phyloP scores from a whole-genome alignment of 2,329 filamentous ascomycete species.

The Penicillium crustosum region DNA sequence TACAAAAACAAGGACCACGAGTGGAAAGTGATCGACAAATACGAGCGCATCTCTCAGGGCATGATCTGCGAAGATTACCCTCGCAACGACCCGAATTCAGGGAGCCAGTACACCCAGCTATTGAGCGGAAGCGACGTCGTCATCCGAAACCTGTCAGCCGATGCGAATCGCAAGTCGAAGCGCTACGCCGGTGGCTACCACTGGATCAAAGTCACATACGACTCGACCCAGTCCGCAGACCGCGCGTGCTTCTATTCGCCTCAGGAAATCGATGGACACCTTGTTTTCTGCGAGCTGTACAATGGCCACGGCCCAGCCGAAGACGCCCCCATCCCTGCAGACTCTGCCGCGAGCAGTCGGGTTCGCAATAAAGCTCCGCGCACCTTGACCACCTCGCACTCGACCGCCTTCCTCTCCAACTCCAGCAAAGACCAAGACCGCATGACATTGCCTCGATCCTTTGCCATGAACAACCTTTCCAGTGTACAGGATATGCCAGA shows the following conservation, averaged over 20 bases:
- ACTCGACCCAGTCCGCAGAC: slow-evolving; percentile 69
- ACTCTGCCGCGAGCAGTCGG: slow-evolving; percentile 28
- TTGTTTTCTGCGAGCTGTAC: slow-evolving; percentile 71
- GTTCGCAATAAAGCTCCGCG: slow-evolving; percentile 32
- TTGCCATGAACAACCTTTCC: slow-evolving; percentile 40
- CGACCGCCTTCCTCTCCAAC: slow-evolving; percentile 34
- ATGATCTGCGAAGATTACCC: slow-evolving; percentile 91
- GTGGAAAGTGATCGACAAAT: slow-evolving; percentile 87
- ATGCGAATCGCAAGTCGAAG: slow-evolving; percentile 77
- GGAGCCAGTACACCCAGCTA: slow-evolving; percentile 68
- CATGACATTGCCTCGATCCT: slow-evolving; percentile 42
- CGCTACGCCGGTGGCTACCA: slow-evolving; percentile 79
- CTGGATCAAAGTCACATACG: slow-evolving; percentile 88
- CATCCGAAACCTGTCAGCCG: slow-evolving; percentile 66
- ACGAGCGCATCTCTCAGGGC: slow-evolving; percentile 76
- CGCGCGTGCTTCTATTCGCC: slow-evolving; percentile 69
- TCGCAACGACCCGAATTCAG: slow-evolving; percentile 72
- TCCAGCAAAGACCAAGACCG: slow-evolving; percentile 34
- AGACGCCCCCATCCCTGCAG: slow-evolving; percentile 63
- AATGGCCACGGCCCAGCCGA: slow-evolving; percentile 62
- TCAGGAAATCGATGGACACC: slow-evolving; percentile 67
- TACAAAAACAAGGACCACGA: slow-evolving; percentile 67
- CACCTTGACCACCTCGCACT: slow-evolving; percentile 38
- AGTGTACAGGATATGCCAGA: slow-evolving; percentile 25
- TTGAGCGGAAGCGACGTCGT: slow-evolving; percentile 72